Evolutionary conservation across 352 stramenopile species (phyloP).

Genomic region (Globisporangium okanoganense): DNA sequence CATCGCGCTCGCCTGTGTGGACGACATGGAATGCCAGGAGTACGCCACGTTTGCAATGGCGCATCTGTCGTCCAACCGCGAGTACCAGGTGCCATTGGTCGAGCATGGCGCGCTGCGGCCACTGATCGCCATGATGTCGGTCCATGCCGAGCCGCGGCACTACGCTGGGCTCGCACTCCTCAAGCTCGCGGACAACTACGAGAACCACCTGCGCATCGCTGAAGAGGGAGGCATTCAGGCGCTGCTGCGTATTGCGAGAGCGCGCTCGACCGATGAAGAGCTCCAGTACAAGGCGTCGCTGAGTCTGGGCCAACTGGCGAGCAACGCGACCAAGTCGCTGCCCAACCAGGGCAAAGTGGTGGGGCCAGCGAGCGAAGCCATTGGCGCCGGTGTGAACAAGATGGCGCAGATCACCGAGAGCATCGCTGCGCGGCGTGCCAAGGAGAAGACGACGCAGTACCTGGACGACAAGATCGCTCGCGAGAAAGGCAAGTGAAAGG

Average conservation of each 20-base stretch:
- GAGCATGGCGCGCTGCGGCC: constrained; percentile 88
- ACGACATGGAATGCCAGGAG: constrained; percentile 95
- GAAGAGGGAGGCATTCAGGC: constrained; percentile 95
- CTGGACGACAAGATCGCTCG: constrained; percentile 72
- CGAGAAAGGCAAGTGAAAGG: constrained; percentile 28
- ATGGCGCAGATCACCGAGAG: constrained; percentile 77
- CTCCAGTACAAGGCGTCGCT: constrained; percentile 95
- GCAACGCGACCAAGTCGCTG: constrained; percentile 83
- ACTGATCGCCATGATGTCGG: constrained; percentile 95
- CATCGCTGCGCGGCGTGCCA: constrained; percentile 57
- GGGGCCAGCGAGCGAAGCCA: constrained; percentile 33
- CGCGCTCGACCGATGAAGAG: constrained; percentile 91
- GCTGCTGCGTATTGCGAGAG: constrained; percentile 88
- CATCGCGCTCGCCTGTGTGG: constrained; percentile 89
- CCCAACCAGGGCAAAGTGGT: constrained; percentile 54
- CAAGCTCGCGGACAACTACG: constrained; percentile 97
- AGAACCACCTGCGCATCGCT: constrained; percentile 95
- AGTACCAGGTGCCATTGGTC: constrained; percentile 92
- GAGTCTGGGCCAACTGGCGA: constrained; percentile 90
- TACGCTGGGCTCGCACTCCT: constrained; percentile 96
- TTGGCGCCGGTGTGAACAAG: constrained; percentile 67
- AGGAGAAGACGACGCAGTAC: constrained; percentile 76
- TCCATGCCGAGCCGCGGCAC: constrained; percentile 91
- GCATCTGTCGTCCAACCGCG: constrained; percentile 92
- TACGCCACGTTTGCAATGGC: constrained; percentile 95